Conservation (phyloP, 2,329 filamentous ascomycete genomes). For the Trichoderma sp. region DNA sequence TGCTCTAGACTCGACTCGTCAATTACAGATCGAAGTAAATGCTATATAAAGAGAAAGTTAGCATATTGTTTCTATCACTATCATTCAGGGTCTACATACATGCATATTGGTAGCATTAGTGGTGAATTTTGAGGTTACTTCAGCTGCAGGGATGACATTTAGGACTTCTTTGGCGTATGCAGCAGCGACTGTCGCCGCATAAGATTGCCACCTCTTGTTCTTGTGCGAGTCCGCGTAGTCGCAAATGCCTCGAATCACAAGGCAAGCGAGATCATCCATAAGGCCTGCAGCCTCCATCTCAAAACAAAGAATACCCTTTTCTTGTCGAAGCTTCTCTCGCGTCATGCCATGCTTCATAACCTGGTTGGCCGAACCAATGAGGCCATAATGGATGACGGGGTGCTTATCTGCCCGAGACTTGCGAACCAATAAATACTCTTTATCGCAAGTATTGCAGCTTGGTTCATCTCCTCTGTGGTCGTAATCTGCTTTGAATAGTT, state of each 20-base stretch:
- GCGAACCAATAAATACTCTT: background rate
- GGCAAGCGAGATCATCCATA: conserved; percentile 24
- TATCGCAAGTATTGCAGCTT: background rate
- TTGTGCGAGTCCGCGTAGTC: conserved; percentile 40
- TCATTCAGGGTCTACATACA: background rate
- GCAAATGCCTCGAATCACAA: conserved; percentile 37
- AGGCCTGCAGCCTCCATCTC: conserved; percentile 30
- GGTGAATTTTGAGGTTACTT: accelerated
- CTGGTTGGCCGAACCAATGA: conserved; percentile 27
- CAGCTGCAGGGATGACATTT: background rate
- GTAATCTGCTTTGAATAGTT: background rate
- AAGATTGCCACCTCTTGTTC: conserved; percentile 36
- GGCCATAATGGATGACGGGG: conserved; percentile 23
- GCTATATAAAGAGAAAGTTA: background rate
- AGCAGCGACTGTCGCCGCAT: conserved; percentile 35
- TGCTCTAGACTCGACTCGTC: background rate
- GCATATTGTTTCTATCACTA: background rate
- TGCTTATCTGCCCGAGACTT: background rate
- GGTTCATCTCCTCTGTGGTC: background rate
- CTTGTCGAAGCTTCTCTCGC: conserved; percentile 17
- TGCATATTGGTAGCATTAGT: accelerated
- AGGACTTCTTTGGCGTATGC: conserved; percentile 24
- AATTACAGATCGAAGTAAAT: background rate
- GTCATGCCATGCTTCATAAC: conserved; percentile 22
- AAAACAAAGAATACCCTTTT: conserved; percentile 20